Evolutionary conservation across 2,329 filamentous ascomycete genomes (phyloP).

Genomic region (Clonostachys chloroleuca): DNA sequence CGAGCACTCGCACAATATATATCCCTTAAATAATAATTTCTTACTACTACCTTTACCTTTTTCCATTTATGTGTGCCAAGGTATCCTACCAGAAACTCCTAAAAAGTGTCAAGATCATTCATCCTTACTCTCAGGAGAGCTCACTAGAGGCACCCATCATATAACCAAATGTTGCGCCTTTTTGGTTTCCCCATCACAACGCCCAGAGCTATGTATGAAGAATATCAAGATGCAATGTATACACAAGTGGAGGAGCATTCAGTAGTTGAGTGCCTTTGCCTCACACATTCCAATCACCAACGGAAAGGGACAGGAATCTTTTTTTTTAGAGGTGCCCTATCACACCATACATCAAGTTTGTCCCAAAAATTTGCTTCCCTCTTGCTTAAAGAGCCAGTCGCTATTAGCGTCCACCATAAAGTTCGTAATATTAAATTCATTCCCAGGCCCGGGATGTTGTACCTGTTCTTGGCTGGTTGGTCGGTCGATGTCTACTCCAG

Average conservation of each 20-base stretch:
- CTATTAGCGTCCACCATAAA: slow-evolving; percentile 72
- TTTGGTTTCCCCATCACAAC: no score
- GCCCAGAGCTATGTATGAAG: no score
- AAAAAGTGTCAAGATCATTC: no score
- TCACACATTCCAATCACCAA: not conserved
- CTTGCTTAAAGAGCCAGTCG: slow-evolving; percentile 65
- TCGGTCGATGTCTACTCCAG: slow-evolving; percentile 16
- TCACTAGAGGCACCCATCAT: no score
- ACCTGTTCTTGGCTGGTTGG: slow-evolving; percentile 18
- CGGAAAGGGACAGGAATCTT: not conserved
- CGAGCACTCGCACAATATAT: no score
- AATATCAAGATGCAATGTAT: no score
- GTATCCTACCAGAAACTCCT: no score
- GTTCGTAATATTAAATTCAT: slow-evolving; percentile 74
- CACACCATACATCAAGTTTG: not conserved
- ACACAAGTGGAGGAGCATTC: not conserved
- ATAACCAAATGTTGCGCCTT: no score
- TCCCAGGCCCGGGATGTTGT: slow-evolving; percentile 24
- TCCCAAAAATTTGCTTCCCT: slow-evolving; percentile 1
- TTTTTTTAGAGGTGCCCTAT: not conserved
- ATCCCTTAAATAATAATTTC: no score
- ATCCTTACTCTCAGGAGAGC: no score
- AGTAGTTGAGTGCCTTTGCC: not conserved
- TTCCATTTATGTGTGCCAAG: no score
- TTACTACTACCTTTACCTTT: no score